Conservation (phyloP, 129 eudicot species). For the Saussurea involucrata region DNA sequence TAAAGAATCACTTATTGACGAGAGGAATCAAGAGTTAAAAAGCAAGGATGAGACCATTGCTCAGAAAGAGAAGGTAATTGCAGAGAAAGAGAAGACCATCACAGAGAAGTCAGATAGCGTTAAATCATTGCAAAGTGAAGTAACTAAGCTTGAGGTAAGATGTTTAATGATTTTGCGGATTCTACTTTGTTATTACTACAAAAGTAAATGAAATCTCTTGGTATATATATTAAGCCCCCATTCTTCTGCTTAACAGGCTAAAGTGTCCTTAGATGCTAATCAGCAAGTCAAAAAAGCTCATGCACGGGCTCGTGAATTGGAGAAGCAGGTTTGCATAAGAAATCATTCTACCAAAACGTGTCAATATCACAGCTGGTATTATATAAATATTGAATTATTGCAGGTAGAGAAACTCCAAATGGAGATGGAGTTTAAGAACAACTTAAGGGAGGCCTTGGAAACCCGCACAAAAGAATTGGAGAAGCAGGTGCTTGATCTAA, state of each 20-base stretch:
- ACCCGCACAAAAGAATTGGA: conserved; percentile 44
- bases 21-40: conserved; percentile 47
- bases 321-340: conserved; percentile 50
- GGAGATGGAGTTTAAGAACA: conserved; percentile 43
- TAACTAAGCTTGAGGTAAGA: conserved; percentile 49
- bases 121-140: conserved; percentile 38
- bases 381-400: background rate
- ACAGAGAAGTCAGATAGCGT: conserved; percentile 54
- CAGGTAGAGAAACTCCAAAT: conserved; percentile 58
- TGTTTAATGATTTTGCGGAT: background rate
- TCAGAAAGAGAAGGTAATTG: conserved; percentile 22
- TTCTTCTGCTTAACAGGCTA: conserved; percentile 32
- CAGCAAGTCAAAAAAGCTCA: conserved; percentile 51
- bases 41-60: conserved; percentile 50
- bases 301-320: conserved; percentile 49
- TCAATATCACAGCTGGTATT: background rate
- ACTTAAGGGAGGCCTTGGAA: conserved; percentile 55
- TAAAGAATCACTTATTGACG: conserved; percentile 53
- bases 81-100: conserved; percentile 44
- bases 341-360: background rate
- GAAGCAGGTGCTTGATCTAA: conserved; percentile 42
- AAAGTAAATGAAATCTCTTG: background rate
- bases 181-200: background rate
- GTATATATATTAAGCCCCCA: background rate
- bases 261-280: conserved; percentile 47